phyloP scores from a whole-genome alignment of 1,284 basidiomycete species.

The Ustilago esculenta region DNA sequence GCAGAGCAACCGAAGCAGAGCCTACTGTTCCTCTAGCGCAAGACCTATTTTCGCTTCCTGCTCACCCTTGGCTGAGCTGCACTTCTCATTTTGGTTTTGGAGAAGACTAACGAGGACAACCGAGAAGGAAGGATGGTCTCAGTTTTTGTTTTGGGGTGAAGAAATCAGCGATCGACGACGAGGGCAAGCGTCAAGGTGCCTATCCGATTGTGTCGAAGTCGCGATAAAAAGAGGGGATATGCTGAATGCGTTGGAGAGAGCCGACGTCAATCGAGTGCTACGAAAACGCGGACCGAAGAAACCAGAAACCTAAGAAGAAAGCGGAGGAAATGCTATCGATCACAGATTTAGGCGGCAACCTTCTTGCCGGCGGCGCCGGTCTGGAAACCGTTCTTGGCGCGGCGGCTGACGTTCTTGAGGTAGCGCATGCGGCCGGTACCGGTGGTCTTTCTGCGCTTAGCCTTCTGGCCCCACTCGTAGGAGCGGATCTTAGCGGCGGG shows the following conservation, averaged over 20 bases:
- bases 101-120: not conserved
- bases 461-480: conserved; percentile 98
- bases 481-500: conserved; percentile 93
- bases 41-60: conserved; percentile 26
- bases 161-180: not conserved
- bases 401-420: conserved; percentile 75
- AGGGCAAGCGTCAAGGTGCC: conserved; percentile 1
- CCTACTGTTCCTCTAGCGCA: conserved; percentile 15
- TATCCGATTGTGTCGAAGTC: conserved; percentile 1
- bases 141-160: conserved; percentile 15
- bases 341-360: conserved; percentile 57
- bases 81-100: not conserved
- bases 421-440: conserved; percentile 96
- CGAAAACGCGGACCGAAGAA: conserved; percentile 13
- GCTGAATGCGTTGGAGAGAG: conserved; percentile 18
- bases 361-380: conserved; percentile 63
- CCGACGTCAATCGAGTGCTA: conserved; percentile 25
- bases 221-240: conserved; percentile 5
- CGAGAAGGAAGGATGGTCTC: conserved; percentile 13
- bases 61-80: conserved; percentile 17
- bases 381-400: conserved; percentile 86
- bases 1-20: conserved; percentile 5
- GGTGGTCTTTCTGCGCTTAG: conserved; percentile 97
- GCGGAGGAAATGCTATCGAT: conserved; percentile 3
- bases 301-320: conserved; percentile 5